Base-by-base conservation (phyloP, 1,284 basidiomycete genomes). In the Leccinum holopus region DNA sequence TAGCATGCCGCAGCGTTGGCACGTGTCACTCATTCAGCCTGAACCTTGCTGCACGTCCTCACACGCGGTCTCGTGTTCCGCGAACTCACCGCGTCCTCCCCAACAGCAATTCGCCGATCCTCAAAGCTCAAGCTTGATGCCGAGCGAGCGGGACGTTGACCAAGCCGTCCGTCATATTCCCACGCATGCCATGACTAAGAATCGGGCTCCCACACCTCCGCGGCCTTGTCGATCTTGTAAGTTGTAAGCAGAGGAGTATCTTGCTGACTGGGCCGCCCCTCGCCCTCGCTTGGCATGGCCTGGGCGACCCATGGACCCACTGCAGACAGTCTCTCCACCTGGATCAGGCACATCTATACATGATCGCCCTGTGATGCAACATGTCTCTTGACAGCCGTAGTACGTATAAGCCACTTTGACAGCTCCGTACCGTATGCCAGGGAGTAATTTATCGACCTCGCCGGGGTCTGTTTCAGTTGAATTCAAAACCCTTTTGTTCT, bases 81-180 rank as follows among this genome's bases (percentile, higher is more conserved):
- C 59, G 63, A 67, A 59, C 52, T 49, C 30, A 28, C 63, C 66
- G 63, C 63, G 66, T 49, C 52, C 25, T 49, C n/a, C 33, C 12
- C 55, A 53, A 28, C 30, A 18, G 11, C 28, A 14, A 32, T 12
- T 44, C 37, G 8, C 21, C 37, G 32, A 56, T 33, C 35, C 53
- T 52, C 32, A 14, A 33, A 12, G 11, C 14, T 16, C 37, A 14
- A 39, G 37, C 14, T 39, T 2, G 41, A 44, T 41, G 30, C 16
- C 35, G 18, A 10, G n/a, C 35, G 18, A 10, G n/a, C 57, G 21
- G 25, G 57, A 37, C 3, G 47, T 4, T 49, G 47, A 49, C 47
- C 37, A 39, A 39, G 14, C 37, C 37, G 14, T 35, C 37, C 37
- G 7, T 35, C 11, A 37, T 21, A 9, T 53, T 67, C 63, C 39